Conservation (phyloP, 1,139 yeast genomes). For the Kluyveromyces sp. region DNA sequence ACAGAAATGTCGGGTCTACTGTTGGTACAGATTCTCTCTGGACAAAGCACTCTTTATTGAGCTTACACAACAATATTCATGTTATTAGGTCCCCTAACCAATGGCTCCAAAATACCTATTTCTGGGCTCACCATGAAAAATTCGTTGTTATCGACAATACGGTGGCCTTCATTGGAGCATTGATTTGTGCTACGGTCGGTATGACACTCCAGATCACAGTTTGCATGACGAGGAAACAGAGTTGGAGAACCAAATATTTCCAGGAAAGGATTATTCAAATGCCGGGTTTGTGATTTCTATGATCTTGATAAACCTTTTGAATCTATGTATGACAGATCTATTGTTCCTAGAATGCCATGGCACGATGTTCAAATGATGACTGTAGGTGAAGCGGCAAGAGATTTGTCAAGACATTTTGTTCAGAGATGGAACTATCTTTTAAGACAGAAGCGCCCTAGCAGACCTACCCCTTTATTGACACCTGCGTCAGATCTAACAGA, state of each 20-base stretch:
- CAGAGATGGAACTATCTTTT: conserved; percentile 95
- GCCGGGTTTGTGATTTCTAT: conserved; percentile 87
- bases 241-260: conserved; percentile 65
- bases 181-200: conserved; percentile 92
- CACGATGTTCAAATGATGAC: conserved; percentile 97
- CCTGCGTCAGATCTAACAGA: conserved; percentile 87
- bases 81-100: conserved; percentile 95
- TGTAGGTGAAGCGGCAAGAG: conserved; percentile 93
- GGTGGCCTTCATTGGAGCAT: conserved; percentile 86
- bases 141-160: conserved; percentile 80
- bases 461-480: conserved; percentile 82
- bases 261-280: conserved; percentile 96
- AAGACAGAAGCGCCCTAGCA: conserved; percentile 88
- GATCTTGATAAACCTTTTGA: conserved; percentile 81
- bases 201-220: conserved; percentile 94
- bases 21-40: conserved; percentile 91
- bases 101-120: conserved; percentile 81
- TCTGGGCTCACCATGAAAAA: conserved; percentile 99
- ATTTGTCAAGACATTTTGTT: conserved; percentile 85
- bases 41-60: conserved; percentile 87
- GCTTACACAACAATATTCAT: conserved; percentile 77
- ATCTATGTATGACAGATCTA: conserved; percentile 80
- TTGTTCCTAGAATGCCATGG: conserved; percentile 97
- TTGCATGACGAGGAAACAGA: conserved; percentile 61
- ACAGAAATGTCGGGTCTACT: conserved; percentile 88